These are phyloP conservation scores for Cystobasidium pallidum DNA, from an alignment of 1,284 basidiomycete species.

Conservation along the genomic window DNA sequence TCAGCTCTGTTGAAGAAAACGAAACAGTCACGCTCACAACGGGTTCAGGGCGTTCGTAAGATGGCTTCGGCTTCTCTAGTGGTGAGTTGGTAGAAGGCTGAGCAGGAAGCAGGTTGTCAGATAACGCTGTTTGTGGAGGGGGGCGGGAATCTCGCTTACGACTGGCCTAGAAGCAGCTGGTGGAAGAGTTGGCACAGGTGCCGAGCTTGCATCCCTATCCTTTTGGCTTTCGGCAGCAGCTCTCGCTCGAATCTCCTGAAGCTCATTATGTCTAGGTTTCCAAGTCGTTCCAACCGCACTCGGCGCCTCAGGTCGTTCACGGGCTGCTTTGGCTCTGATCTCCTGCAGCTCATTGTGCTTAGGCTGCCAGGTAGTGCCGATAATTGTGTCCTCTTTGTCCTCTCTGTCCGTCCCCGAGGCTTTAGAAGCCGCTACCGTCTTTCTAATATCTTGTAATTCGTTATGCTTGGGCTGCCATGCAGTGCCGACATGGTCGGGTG, in stretches of 20 bases:
- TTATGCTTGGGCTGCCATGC: constrained; percentile 55
- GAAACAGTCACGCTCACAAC: constrained; percentile 46
- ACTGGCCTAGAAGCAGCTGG: constrained; percentile 61
- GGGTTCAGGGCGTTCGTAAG: constrained; percentile 50
- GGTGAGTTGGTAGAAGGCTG: constrained; percentile 60
- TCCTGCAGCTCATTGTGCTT: constrained; percentile 43
- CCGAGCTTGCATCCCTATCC: neutral
- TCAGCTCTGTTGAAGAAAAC: neutral
- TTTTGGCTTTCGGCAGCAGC: constrained; percentile 50
- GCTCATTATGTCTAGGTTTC: constrained; percentile 54
- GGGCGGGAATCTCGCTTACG: constrained; percentile 37
- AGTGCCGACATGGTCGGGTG: constrained; percentile 51
- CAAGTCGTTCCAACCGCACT: constrained; percentile 55
- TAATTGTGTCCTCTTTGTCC: constrained; percentile 6
- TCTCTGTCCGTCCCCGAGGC: neutral
- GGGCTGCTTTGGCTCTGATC: constrained; percentile 48
- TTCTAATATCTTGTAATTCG: constrained; percentile 54
- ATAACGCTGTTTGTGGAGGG: no score
- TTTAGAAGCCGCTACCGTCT: constrained; percentile 53
- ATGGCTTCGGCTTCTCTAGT: constrained; percentile 57
- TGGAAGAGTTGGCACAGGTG: constrained; percentile 58
- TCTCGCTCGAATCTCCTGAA: constrained; percentile 55
- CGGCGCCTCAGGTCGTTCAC: constrained; percentile 45
- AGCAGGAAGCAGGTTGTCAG: neutral
- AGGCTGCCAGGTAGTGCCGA: constrained; percentile 60